These are phyloP conservation scores for Isabelozyma gotoi DNA, from an alignment of 805 yeast genomes.

Conservation along the genomic window DNA sequence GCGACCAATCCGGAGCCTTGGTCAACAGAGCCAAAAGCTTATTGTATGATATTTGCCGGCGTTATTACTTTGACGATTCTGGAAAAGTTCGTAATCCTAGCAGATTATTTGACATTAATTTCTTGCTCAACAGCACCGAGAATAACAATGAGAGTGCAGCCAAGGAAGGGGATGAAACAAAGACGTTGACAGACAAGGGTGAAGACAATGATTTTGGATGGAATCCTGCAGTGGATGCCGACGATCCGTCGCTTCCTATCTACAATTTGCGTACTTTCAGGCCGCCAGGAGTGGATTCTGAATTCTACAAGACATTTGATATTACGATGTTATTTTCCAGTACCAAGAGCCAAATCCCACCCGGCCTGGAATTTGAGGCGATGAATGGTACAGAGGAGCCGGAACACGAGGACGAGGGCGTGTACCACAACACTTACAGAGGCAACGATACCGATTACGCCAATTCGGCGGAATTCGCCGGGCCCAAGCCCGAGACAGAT, in stretches of 20 bases:
- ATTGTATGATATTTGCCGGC: constrained; percentile 1
- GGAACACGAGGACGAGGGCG: neutral
- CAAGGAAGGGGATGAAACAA: neutral
- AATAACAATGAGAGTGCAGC: neutral
- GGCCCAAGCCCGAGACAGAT: neutral
- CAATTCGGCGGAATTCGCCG: neutral
- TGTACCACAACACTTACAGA: neutral
- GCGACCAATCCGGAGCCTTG: neutral
- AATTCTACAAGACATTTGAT: constrained; percentile 4
- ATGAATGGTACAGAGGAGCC: too few relatives aligned
- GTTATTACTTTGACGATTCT: neutral
- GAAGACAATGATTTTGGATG: neutral
- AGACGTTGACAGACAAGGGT: too few relatives aligned
- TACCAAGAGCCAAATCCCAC: neutral
- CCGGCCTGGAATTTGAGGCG: neutral
- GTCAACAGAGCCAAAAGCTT: constrained; percentile 3
- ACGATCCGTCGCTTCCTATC: constrained; percentile 5
- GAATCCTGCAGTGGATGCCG: neutral
- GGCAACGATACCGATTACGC: neutral
- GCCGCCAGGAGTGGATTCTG: constrained; percentile 4
- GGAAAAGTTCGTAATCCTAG: neutral
- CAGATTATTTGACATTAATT: constrained; percentile 9
- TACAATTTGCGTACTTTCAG: constrained; percentile 3
- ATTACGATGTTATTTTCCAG: constrained; percentile 7
- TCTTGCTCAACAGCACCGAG: constrained; percentile 7